Evolutionary conservation across 805 yeast genomes (phyloP).

Genomic region (Wickerhamomyces sydowiorum): DNA sequence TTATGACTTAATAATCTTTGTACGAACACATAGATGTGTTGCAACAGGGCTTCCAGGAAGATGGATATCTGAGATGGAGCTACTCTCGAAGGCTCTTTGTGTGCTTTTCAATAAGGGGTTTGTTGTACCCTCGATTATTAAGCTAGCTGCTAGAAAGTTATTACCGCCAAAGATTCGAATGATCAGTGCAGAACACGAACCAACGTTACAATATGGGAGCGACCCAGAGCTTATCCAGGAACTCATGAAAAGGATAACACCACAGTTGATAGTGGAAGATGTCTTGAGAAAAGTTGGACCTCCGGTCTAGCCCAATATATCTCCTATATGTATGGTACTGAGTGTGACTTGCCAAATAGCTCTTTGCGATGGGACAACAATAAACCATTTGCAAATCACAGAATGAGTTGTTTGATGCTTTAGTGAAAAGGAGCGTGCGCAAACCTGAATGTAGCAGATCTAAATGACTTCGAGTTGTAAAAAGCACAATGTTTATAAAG

Average conservation of each 20-base stretch:
- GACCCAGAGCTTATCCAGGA: constrained; percentile 36
- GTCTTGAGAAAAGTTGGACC: constrained; percentile 45
- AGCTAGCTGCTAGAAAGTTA: constrained; percentile 40
- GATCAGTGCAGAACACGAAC: constrained; percentile 38
- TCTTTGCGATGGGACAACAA: no score
- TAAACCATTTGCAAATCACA: no score
- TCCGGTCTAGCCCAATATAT: no score
- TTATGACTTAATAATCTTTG: constrained; percentile 48
- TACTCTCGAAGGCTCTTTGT: constrained; percentile 34
- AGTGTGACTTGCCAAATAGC: no score
- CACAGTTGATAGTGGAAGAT: constrained; percentile 44
- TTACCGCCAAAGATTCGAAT: constrained; percentile 42
- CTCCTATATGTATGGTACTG: no score
- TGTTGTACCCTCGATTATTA: constrained; percentile 50
- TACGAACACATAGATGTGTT: constrained; percentile 51
- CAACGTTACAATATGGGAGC: constrained; percentile 51
- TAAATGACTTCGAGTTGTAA: no score
- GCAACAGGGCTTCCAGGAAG: constrained; percentile 46
- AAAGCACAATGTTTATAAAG: no score
- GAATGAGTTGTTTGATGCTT: no score
- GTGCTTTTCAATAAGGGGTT: constrained; percentile 33
- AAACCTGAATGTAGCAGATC: no score
- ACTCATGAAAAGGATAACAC: constrained; percentile 39
- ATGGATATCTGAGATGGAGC: constrained; percentile 36
- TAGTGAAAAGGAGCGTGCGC: no score